Conservation (phyloP, 768 basidiomycete genomes). For the Serendipita indica region DNA sequence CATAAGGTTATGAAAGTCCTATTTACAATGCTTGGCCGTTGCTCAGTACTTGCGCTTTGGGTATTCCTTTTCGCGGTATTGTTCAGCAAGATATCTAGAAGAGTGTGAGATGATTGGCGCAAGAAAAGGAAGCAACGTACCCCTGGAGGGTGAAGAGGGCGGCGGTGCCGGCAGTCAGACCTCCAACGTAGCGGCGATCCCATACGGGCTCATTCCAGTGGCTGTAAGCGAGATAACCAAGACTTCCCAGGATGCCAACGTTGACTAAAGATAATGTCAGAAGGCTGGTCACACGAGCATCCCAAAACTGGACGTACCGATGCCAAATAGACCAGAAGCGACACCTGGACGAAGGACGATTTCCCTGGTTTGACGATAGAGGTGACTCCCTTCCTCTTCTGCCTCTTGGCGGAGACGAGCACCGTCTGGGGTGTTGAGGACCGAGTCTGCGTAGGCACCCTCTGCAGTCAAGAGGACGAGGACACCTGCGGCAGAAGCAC, state of each 20-base stretch:
- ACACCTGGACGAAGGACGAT: constrained; percentile 48
- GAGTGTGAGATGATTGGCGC: neutral
- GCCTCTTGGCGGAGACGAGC: constrained; percentile 41
- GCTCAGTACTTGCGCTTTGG: constrained; percentile 14
- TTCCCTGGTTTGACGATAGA: constrained; percentile 42
- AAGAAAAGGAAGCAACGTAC: constrained; percentile 25
- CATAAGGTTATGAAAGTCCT: too few relatives aligned
- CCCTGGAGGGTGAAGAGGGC: constrained; percentile 53
- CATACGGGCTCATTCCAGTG: constrained; percentile 51
- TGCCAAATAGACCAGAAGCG: constrained; percentile 46
- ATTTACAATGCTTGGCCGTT: too few relatives aligned
- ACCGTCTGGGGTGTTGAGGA: constrained; percentile 43
- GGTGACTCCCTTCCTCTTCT: constrained; percentile 37
- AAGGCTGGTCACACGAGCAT: neutral
- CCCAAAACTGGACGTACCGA: constrained; percentile 29
- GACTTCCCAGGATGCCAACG: constrained; percentile 40
- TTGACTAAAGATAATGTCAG: constrained; percentile 33
- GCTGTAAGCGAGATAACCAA: constrained; percentile 48
- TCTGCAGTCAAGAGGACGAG: constrained; percentile 45
- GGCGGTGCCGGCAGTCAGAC: constrained; percentile 42
- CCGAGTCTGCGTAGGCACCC: constrained; percentile 47
- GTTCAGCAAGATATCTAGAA: constrained; percentile 28
- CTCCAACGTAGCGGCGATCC: constrained; percentile 47
- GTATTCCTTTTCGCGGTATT: constrained; percentile 26
- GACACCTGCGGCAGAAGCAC: constrained; percentile 38